Evolutionary conservation across 1,284 basidiomycete genomes (phyloP).

Genomic region (Malassezia sp.): DNA sequence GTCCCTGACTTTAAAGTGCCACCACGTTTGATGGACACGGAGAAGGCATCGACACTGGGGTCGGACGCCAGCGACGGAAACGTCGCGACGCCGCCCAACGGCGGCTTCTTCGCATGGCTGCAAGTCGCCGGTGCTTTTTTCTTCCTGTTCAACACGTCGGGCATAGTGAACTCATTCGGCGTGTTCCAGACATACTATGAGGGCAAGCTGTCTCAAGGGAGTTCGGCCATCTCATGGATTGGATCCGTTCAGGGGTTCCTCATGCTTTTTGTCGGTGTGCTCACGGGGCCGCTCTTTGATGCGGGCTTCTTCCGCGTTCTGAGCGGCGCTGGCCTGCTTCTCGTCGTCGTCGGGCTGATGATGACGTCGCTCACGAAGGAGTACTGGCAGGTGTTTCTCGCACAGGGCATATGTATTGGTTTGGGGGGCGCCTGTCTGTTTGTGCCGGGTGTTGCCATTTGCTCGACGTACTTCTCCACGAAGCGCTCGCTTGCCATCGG

Average conservation of each 20-base stretch:
- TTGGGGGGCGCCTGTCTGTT: constrained; percentile 24
- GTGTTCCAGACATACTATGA: constrained; percentile 29
- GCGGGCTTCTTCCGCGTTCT: constrained; percentile 9
- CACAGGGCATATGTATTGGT: constrained; percentile 24
- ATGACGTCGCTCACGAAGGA: constrained; percentile 28
- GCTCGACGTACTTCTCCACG: constrained; percentile 21
- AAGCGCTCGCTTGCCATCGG: constrained; percentile 22
- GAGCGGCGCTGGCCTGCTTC: constrained; percentile 14
- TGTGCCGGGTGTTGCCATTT: constrained; percentile 18
- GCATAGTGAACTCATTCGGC: constrained; percentile 27
- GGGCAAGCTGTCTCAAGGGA: background rate
- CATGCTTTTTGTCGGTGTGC: constrained; percentile 17
- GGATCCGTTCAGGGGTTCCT: constrained; percentile 27
- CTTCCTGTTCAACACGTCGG: constrained; percentile 25
- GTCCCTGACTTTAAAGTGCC: too few species aligned
- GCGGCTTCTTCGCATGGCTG: constrained; percentile 26
- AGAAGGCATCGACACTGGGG: background rate
- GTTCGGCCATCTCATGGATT: constrained; percentile 27
- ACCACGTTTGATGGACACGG: background rate
- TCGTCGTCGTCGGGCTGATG: constrained; percentile 26
- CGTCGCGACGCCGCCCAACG: constrained; percentile 17
- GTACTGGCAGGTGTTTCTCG: constrained; percentile 33
- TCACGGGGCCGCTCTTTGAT: constrained; percentile 25
- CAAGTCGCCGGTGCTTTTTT: constrained; percentile 27
- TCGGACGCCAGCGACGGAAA: background rate